Evolutionary conservation across 2,329 filamentous ascomycete species (phyloP).

Genomic region (Botryotinia narcissicola): DNA sequence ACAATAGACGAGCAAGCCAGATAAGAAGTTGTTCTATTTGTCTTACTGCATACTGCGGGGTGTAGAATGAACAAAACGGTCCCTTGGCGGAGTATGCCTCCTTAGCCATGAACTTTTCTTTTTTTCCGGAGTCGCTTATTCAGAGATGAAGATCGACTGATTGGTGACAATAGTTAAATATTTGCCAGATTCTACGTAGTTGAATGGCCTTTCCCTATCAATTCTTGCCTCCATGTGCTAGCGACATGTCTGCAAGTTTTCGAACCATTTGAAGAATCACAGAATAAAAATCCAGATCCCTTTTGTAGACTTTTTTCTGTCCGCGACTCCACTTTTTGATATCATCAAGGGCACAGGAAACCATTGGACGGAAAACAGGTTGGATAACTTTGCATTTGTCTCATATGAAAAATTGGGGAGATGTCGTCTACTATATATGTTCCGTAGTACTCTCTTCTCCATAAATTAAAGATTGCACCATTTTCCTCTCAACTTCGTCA

Average conservation of each 20-base stretch:
- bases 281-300: not conserved
- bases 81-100: not conserved
- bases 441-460: not conserved
- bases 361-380: not conserved
- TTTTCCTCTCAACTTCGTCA: not conserved
- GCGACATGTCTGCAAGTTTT: not conserved
- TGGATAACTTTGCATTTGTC: not conserved
- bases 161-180: not conserved
- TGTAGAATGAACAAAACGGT: not conserved
- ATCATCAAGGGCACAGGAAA: too few species aligned
- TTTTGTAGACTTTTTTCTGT: not conserved
- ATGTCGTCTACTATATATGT: not conserved
- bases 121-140: not conserved
- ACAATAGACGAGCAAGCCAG: not conserved
- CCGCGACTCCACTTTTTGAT: not conserved
- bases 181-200: not conserved
- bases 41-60: slow-evolving; percentile 5
- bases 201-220: too few species aligned
- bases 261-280: too few species aligned
- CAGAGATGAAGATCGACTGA: not conserved
- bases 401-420: not conserved
- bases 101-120: not conserved
- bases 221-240: not conserved
- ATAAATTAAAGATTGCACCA: not conserved
- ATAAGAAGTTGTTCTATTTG: not conserved